Percentiles rank a stretch among this genome's conserved stretches.
Evolutionary conservation across 768 basidiomycete genomes (phyloP).

Genomic region (Dioszegia crocea): DNA sequence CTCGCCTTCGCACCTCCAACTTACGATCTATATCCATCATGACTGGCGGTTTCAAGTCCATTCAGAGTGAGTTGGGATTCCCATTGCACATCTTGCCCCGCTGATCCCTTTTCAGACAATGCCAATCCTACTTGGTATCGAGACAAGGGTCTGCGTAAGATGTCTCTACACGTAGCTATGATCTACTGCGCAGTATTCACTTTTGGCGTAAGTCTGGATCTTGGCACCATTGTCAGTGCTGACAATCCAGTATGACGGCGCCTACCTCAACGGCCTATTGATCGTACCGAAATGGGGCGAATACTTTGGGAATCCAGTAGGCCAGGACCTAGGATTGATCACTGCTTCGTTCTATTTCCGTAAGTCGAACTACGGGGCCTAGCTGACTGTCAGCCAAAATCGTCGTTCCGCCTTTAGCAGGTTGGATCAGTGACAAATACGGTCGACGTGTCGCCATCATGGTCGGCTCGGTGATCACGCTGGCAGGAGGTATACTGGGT

Average conservation of each 20-base stretch:
- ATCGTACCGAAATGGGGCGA: conserved; percentile 6
- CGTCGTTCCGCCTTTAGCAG: conserved; percentile 4
- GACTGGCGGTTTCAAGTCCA: not conserved
- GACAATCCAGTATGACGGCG: conserved; percentile 14
- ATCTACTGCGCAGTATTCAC: conserved; percentile 13
- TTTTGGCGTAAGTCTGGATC: conserved; percentile 11
- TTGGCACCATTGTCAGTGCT: not conserved
- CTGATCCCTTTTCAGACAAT: conserved; percentile 14
- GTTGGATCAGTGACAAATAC: conserved; percentile 7
- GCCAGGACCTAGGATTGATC: conserved; percentile 29
- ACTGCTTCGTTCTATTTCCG: conserved; percentile 23
- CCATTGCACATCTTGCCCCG: too few species aligned
- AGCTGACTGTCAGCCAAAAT: conserved; percentile 10
- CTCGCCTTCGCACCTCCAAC: too few species aligned
- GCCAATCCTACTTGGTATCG: conserved; percentile 15
- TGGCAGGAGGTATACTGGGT: conserved; percentile 15
- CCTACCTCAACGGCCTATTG: conserved; percentile 2
- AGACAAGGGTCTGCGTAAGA: conserved; percentile 15
- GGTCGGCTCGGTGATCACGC: conserved; percentile 9
- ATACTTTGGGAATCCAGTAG: conserved; percentile 29
- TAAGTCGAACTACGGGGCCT: not conserved
- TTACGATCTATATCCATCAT: too few species aligned
- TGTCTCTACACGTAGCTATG: conserved; percentile 3
- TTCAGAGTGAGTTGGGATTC: not conserved
- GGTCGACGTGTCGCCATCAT: conserved; percentile 7